Evolutionary conservation across 306 rosid species (phyloP).

Genomic region (Prunus dulcis): DNA sequence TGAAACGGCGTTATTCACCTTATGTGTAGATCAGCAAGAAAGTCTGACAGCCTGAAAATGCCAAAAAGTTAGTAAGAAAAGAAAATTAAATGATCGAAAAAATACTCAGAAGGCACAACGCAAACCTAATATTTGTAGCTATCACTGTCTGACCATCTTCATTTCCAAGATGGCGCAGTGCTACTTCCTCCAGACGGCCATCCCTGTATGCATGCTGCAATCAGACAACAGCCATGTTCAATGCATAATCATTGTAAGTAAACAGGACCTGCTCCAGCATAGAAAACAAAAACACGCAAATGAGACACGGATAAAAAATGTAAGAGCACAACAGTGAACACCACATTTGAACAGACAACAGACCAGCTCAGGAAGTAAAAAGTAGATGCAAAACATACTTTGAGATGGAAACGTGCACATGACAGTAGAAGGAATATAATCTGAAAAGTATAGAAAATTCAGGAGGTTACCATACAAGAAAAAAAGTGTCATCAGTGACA

Average conservation of each 20-base stretch:
- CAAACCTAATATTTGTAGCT: slow-evolving; percentile 78
- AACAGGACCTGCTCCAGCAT: neutral
- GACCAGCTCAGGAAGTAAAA: neutral
- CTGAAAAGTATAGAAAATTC: neutral
- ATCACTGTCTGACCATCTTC: slow-evolving; percentile 81
- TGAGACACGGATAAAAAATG: neutral
- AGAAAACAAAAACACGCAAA: neutral
- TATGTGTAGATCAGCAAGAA: slow-evolving; percentile 69
- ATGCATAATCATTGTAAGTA: slow-evolving; percentile 4
- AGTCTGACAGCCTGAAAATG: slow-evolving; percentile 80
- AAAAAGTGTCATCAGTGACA: neutral
- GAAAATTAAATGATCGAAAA: neutral
- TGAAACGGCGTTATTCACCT: slow-evolving; percentile 44
- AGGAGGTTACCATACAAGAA: neutral
- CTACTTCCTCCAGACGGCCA: slow-evolving; percentile 81
- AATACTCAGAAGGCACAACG: neutral
- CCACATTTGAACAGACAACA: neutral
- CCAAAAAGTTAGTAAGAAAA: slow-evolving; percentile 18
- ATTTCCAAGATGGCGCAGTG: slow-evolving; percentile 81
- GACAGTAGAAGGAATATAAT: neutral
- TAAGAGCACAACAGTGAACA: neutral
- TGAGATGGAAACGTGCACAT: neutral
- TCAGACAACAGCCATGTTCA: slow-evolving; percentile 22
- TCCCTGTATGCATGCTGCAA: slow-evolving; percentile 87
- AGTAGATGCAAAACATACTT: neutral